Evolutionary conservation across 1,284 basidiomycete species (phyloP), one percentile per base, ranked within the genome.

Genomic region (Pulveroboletus sp.): DNA sequence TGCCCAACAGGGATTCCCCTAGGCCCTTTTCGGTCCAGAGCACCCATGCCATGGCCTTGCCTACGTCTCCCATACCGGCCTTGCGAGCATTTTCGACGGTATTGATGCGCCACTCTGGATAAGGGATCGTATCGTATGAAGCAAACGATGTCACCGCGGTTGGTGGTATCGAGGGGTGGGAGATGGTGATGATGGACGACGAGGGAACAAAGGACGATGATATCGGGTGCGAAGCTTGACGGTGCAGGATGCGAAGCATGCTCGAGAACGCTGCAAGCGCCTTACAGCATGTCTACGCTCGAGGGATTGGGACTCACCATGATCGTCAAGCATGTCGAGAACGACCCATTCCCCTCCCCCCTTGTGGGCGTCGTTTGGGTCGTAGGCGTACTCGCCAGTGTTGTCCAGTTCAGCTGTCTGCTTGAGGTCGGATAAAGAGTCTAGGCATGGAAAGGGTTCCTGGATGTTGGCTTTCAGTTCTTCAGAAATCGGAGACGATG

Each of bases 51-150:
- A 85, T 77, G 0, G 83, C 79, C 25, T 75, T 75, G 0, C 79
- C 79, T 2, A 83, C 70, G 15, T 81, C 75, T 1, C 85, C 83
- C 61, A 86, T 70, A 1, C 85, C 84, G 15, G 82, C 78, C 43
- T 75, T 76, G 18, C 80, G 78, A 0, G 85, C 85, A 44, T 77
- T 76, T 40, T 74, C 72, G 4, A 78, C 74, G 0, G 83, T 64
- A 4, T 78, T 75, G 2, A 74, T 65, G 1, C 85, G 77, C 85
- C 85, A 87, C 61, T 85, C 84, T 0, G 85, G 85, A 64, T 86
- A 87, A 1, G 81, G 81, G 4, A 83, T 69, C 0, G 75, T 73
- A 10, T 73, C 73, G 22, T 75, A 70, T 2, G 69, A 65, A 12
- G 52, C n/a, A 49, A 57, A 50, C 52, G 55, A 51, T 31, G 22